Base-by-base conservation (phyloP, 1,284 basidiomycete genomes). In the Austroboletus novae-zelandiae region DNA sequence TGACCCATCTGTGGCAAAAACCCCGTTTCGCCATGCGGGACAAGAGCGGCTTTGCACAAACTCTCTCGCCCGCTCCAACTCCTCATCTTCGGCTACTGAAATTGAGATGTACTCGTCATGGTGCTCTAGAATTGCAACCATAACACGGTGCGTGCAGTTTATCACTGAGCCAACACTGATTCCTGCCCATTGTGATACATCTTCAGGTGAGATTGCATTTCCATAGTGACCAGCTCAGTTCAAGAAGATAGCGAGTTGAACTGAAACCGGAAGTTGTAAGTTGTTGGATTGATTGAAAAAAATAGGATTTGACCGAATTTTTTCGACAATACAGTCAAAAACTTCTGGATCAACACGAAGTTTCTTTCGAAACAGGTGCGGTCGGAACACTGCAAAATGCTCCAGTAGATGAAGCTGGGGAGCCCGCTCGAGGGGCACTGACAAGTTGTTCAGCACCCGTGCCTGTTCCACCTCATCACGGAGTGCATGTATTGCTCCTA, bases 181-280 rank as follows among this genome's bases (percentile, higher is more conserved):
- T 4, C 70, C 69, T 11, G 67, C 66, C 69, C 69, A 73, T 18
- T 70, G 60, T 15, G 63, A 67, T 39, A 73, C 56, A 15, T 54
- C 52, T 18, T 68, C 58, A 10, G 65, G 58, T 0, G 60, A 61
- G 2, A 67, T 61, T 9, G 61, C 62, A 63, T 73, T 73, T 2
- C 66, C 61, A 55, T 67, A 56, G 40, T 73, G 68, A 1, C 68
- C 65, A 46, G 67, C 61, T 9, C 53, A 57, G 50, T 57, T 71
- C 1, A 58, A 32, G 30, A 59, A 57, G 11, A 72, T 65, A 3
- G 69, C 65, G 1, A 73, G 61, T 41, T 73, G 67, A 2, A 59
- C 52, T 0, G 56, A 46, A 13, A 67, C 57, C 1, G 65, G 62
- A 0, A 60, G 48, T 40, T 73, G 69, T 27, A 27, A 27, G 27